Evolutionary conservation across 2,329 filamentous ascomycete species (phyloP).

Genomic region (Apiospora hydei): DNA sequence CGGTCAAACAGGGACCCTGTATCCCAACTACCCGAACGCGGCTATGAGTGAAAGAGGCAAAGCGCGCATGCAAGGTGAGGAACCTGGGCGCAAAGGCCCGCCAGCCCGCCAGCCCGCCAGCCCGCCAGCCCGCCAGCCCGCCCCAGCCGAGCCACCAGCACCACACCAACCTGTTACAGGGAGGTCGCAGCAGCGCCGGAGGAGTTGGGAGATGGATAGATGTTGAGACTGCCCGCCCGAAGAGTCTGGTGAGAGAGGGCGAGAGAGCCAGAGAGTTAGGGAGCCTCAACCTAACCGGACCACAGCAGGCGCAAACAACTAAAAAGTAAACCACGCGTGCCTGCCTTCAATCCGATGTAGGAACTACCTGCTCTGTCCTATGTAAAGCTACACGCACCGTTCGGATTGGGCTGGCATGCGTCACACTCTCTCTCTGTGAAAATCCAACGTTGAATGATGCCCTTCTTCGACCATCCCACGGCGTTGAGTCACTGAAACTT

Average conservation of each 20-base stretch:
- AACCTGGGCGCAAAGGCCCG: conserved; percentile 17
- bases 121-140: conserved; percentile 19
- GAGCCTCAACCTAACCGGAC: not conserved
- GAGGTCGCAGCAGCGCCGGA: not conserved
- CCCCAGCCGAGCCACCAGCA: conserved; percentile 1
- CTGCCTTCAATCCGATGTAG: conserved; percentile 2
- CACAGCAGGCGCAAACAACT: conserved; percentile 13
- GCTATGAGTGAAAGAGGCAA: conserved; percentile 21
- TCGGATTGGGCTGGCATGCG: not conserved
- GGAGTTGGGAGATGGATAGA: not conserved
- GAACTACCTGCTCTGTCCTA: not conserved
- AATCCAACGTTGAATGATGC: not conserved
- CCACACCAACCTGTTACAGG: not conserved
- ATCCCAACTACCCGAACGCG: conserved; percentile 2
- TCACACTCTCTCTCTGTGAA: not conserved
- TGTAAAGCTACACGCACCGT: not conserved
- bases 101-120: conserved; percentile 19
- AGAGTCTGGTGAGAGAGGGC: too few relatives aligned
- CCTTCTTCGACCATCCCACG: not conserved
- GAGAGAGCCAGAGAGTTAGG: not conserved
- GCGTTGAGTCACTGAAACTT: conserved; percentile 7
- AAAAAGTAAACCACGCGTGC: not conserved
- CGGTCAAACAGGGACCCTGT: conserved; percentile 15
- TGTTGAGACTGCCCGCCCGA: not conserved
- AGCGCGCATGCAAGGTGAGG: conserved; percentile 6